Evolutionary conservation across 1,139 yeast genomes (phyloP), one percentile per base, ranked within the genome.

Genomic region (Blastobotrys capitulatus): DNA sequence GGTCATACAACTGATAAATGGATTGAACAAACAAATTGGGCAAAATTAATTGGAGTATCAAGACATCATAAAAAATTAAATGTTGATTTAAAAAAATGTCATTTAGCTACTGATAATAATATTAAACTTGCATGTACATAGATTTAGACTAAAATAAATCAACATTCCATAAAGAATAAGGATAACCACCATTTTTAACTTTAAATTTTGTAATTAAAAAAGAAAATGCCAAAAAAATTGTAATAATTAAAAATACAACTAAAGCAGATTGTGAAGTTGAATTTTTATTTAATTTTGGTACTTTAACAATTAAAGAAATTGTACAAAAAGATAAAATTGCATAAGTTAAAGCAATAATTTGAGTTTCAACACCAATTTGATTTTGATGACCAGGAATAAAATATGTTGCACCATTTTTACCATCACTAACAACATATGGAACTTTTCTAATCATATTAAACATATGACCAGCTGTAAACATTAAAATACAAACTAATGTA

Each of bases 391-490:
- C 82, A 16, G 74, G 79, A 7, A 76, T 75, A 60, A 90, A 79
- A 64, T 87, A 89, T 40, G 77, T 75, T 2, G 77, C 73, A 2
- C 68, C 68, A 27, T 90, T 92, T 45, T 77, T 70, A 8, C 72
- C 73, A 48, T 74, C 76, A 43, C 76, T 77, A 52, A 80, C 82
- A 35, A 84, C 74, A 61, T 82, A 85, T 18, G 88, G 95, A 8
- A 83, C 76, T 40, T 78, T 78, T 65, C 97, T 80, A 56, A 92
- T 92, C 59, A 80, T 79, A 66, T 88, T 89, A 76, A 81, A 92
- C 98, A 92, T 92, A 69, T 89, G 86, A 15, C 98, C 98, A 12
- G 94, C 76, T 47, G 80, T 82, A 72, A 90, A 86, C 60, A 89
- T 70, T 54, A 90, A 73, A 26, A 87, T 76, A 13, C 78, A 61